Evolutionary conservation across 768 basidiomycete species (phyloP).

Genomic region (Serendipita vermifera): DNA sequence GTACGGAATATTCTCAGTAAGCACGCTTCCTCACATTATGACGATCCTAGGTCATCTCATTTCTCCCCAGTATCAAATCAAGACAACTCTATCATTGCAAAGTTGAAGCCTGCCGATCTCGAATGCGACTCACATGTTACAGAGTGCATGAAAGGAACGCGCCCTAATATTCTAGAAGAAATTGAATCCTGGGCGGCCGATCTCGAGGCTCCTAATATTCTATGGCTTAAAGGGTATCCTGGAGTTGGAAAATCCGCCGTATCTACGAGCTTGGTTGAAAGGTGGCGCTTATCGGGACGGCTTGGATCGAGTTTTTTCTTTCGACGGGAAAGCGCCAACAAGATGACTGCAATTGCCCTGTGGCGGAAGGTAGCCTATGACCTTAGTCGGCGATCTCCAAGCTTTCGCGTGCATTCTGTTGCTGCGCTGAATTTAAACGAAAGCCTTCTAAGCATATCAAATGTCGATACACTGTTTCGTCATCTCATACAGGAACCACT

Average conservation of each 20-base stretch:
- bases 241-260: not conserved
- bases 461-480: not conserved
- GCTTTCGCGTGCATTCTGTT: not conserved
- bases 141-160: not conserved
- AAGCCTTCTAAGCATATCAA: not conserved
- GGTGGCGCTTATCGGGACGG: not conserved
- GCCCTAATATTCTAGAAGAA: not conserved
- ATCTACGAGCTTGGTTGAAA: not conserved
- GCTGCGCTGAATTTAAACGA: not conserved
- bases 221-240: not conserved
- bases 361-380: not conserved
- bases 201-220: not conserved
- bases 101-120: too few species aligned
- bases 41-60: too few species aligned
- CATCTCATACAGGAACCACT: not conserved
- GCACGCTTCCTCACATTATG: too few species aligned
- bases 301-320: not conserved
- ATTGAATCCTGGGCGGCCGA: not conserved
- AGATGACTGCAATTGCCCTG: not conserved
- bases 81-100: too few species aligned
- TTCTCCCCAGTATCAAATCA: too few species aligned
- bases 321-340: constrained; percentile 19
- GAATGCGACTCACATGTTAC: too few species aligned
- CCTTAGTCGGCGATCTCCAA: not conserved
- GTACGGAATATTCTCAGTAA: too few species aligned